Evolutionary conservation across 495 filamentous ascomycete genomes (phyloP), one percentile per base, ranked within the genome.

Genomic region (Aspergillus steynii): DNA sequence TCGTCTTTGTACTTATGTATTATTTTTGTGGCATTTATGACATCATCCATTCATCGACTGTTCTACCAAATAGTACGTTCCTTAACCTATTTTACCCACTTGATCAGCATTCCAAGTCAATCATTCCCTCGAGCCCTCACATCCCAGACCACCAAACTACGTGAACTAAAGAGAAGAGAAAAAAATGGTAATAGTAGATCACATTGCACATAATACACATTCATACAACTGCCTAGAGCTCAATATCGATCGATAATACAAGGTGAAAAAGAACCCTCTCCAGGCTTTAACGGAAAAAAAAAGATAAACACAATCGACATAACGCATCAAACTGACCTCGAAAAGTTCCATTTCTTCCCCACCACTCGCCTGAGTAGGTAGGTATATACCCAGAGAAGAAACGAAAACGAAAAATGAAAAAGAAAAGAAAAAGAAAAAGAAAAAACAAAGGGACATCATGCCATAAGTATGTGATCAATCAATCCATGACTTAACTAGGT

Each of bases 321-420:
- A 34, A 34, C 20, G 20, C 20, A 20, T 20, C 20, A 20, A 20
- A 20, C 20, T 20, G 20, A 20, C 20, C 20, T 20, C 20, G 20
- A 20, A 20, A 20, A 20, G 20, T 20, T 20, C 20, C 20, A 20
- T 20, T 20, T 20, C 20, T 20, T 20, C 20, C 20, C 20, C 20
- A 20, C 20, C 20, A 20, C 20, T 20, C 20, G 20, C 20, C 31
- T 34, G 50, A 37, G 50, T 42, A 58, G 26, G 37, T 20, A 55
- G 42, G 34, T 32, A 57, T 47, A 20, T 20, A 20, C 20, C 20
- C 20, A 51, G 29, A 48, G 48, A 29, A 53, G 34, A 55, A 58
- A 50, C 48, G 12, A 31, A 54, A 51, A 48, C 25, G 42, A 58
- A 58, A 68, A 51, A 65, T 67, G 45, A 62, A 48, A 53, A 60